Conservation (phyloP, 2,329 filamentous ascomycete genomes). For the Colletotrichum spinosum region DNA sequence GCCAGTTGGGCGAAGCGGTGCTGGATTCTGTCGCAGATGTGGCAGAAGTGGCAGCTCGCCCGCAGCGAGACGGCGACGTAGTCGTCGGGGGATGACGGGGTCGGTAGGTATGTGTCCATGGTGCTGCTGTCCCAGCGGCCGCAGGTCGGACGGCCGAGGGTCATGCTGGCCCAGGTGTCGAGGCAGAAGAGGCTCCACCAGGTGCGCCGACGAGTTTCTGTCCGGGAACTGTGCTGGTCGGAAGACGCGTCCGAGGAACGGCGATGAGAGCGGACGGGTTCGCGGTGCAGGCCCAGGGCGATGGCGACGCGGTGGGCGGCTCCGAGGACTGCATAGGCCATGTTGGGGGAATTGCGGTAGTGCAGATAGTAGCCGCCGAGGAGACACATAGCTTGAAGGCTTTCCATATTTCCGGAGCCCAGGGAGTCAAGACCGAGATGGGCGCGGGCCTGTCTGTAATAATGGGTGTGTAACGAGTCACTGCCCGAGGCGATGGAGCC, state of each 20-base stretch:
- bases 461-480: conserved; percentile 66
- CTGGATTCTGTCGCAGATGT: conserved; percentile 45
- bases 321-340: conserved; percentile 40
- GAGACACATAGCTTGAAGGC: conserved; percentile 39
- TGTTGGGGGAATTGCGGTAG: conserved; percentile 42
- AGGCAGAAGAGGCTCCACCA: conserved; percentile 59
- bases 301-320: conserved; percentile 39
- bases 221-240: conserved; percentile 10
- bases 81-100: conserved; percentile 40
- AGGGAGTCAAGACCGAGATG: conserved; percentile 67
- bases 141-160: conserved; percentile 51
- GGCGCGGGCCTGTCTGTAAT: conserved; percentile 65
- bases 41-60: conserved; percentile 45
- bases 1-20: conserved; percentile 45
- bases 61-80: conserved; percentile 41
- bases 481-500: conserved; percentile 69
- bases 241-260: background rate
- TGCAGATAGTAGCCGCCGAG: conserved; percentile 41
- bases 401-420: conserved; percentile 51
- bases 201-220: conserved; percentile 51
- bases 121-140: conserved; percentile 45
- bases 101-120: conserved; percentile 45
- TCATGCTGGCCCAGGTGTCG: conserved; percentile 56
- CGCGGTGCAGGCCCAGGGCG: conserved; percentile 39
- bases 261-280: conserved; percentile 21